A percentile compares a stretch with the other conserved stretches of the same genome.
phyloP scores from a whole-genome alignment of 2,329 filamentous ascomycete species.

The Fusarium citri region DNA sequence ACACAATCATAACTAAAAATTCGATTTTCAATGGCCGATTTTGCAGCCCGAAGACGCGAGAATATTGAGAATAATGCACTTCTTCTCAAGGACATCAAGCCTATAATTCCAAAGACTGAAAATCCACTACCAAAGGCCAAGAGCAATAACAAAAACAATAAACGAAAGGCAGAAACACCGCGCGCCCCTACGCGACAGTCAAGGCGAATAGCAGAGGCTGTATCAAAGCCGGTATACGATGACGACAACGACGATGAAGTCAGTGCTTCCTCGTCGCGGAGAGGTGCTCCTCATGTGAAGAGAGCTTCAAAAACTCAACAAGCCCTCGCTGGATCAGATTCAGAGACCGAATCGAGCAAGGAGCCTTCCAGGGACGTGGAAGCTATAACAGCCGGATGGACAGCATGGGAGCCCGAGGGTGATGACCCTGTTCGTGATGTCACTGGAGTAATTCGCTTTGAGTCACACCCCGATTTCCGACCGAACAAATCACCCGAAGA shows the following conservation, averaged over 20 bases:
- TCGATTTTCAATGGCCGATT: conserved; percentile 1
- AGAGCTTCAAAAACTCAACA: fast-evolving
- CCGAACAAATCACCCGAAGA: conserved; percentile 25
- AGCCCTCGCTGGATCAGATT: not conserved
- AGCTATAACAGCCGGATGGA: not conserved
- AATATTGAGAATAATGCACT: conserved; percentile 14
- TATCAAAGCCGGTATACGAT: not conserved
- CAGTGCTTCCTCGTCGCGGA: not conserved
- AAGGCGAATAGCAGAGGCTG: conserved; percentile 12
- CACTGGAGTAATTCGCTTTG: not conserved
- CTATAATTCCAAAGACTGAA: not conserved
- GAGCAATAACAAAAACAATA: not conserved
- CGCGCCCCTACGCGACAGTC: conserved; percentile 12
- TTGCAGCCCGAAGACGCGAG: not conserved
- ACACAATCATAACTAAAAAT: not conserved
- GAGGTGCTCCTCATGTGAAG: not conserved
- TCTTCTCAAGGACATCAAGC: conserved; percentile 6
- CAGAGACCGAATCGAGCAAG: not conserved
- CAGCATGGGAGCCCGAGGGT: conserved; percentile 4
- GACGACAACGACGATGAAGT: not conserved
- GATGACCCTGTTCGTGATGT: not conserved
- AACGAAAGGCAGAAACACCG: not conserved
- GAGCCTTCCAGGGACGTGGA: not conserved
- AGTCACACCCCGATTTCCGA: conserved; percentile 7
- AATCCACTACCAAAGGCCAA: not conserved